Evolutionary conservation across 2,329 filamentous ascomycete species (phyloP).

Genomic region (Penicillium sp.): DNA sequence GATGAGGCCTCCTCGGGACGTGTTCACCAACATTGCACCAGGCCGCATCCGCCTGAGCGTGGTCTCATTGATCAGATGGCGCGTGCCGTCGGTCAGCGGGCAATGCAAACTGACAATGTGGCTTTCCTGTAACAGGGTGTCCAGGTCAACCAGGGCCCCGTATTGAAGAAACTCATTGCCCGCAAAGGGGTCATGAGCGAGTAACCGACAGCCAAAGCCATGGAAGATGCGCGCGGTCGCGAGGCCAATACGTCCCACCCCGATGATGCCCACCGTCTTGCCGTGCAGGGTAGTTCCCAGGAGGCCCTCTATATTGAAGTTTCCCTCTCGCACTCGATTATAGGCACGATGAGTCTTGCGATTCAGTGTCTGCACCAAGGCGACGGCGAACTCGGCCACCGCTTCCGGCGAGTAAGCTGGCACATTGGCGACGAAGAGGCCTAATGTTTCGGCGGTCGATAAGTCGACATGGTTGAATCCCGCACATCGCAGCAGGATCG

Average conservation of each 20-base stretch:
- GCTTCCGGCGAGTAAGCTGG: conserved; percentile 69
- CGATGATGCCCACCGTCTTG: conserved; percentile 67
- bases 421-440: conserved; percentile 65
- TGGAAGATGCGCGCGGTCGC: conserved; percentile 61
- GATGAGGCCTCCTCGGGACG: conserved; percentile 65
- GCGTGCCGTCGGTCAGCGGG: conserved; percentile 61
- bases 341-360: conserved; percentile 68
- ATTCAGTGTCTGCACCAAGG: conserved; percentile 66
- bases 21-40: conserved; percentile 63
- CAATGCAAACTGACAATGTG: conserved; percentile 68
- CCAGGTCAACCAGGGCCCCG: conserved; percentile 56
- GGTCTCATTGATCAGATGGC: conserved; percentile 59
- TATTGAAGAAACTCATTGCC: conserved; percentile 49
- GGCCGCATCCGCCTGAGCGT: conserved; percentile 58
- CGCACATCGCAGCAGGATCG: conserved; percentile 65
- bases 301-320: conserved; percentile 64
- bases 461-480: conserved; percentile 70
- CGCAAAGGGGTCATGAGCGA: conserved; percentile 62
- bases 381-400: conserved; percentile 69
- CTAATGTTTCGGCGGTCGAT: conserved; percentile 52
- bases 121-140: conserved; percentile 54
- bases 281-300: conserved; percentile 61
- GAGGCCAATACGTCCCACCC: conserved; percentile 65
- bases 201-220: conserved; percentile 64
- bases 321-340: conserved; percentile 67